Conservation (phyloP, 768 basidiomycete genomes). For the Podaxis sp. region DNA sequence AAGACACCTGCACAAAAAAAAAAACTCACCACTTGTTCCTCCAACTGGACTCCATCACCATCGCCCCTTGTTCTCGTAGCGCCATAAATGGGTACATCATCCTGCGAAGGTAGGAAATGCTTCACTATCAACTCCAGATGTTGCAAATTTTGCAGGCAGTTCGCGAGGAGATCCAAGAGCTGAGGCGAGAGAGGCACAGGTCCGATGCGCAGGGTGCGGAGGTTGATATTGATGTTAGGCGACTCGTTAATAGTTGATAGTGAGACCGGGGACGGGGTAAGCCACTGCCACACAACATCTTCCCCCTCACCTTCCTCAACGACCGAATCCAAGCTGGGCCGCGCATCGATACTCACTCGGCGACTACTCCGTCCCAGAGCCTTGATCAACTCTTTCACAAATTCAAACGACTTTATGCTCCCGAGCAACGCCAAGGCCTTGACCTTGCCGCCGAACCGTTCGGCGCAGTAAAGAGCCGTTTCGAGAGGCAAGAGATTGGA, state of each 20-base stretch:
- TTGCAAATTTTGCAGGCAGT: constrained; percentile 28
- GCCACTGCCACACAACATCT: constrained; percentile 3
- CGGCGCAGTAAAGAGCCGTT: constrained; percentile 28
- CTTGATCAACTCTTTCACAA: constrained; percentile 6
- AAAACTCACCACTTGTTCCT: constrained; percentile 7
- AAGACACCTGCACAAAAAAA: neutral
- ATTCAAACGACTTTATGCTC: constrained; percentile 4
- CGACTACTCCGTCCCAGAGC: neutral
- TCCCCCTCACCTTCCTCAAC: neutral
- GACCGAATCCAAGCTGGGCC: neutral
- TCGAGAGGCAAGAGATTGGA: constrained; percentile 32
- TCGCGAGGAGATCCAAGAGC: constrained; percentile 36
- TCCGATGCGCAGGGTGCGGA: constrained; percentile 33
- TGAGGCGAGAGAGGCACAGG: constrained; percentile 37
- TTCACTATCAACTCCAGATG: constrained; percentile 35
- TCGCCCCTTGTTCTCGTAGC: neutral
- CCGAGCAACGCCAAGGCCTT: neutral
- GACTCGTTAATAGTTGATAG: neutral
- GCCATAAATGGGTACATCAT: constrained; percentile 7
- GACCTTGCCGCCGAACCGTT: constrained; percentile 13
- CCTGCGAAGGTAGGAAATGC: constrained; percentile 29
- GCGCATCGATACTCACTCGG: neutral
- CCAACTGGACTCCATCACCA: constrained; percentile 4
- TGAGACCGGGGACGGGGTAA: neutral
- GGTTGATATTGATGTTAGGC: constrained; percentile 6